phyloP scores from a whole-genome alignment of 2,329 filamentous ascomycete species.

The Exutisphaerella laricina region DNA sequence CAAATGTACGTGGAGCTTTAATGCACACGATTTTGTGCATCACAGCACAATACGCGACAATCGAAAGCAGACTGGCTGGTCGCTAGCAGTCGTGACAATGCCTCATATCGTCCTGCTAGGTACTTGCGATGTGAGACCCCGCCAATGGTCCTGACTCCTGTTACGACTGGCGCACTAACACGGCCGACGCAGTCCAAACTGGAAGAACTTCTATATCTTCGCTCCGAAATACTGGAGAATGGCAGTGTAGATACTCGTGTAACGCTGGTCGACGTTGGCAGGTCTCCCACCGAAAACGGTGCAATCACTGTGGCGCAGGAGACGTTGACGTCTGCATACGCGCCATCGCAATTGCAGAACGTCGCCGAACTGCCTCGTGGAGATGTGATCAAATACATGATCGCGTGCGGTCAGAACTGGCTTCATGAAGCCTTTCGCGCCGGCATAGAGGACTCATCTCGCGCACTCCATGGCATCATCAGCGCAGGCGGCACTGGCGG shows the following conservation, averaged over 20 bases:
- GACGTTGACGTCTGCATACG: conserved; percentile 38
- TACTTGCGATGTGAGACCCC: conserved; percentile 49
- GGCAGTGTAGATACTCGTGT: conserved; percentile 32
- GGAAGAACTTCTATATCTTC: conserved; percentile 53
- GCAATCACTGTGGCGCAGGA: conserved; percentile 46
- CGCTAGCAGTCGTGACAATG: too few relatives aligned
- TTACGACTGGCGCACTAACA: background rate
- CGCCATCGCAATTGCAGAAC: conserved; percentile 21
- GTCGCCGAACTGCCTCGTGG: conserved; percentile 44
- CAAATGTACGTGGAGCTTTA: conserved; percentile 4
- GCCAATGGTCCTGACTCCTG: background rate
- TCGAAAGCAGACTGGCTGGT: background rate
- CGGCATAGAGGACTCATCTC: conserved; percentile 15
- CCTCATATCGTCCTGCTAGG: conserved; percentile 51
- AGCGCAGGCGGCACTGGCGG: conserved; percentile 57
- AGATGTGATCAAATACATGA: conserved; percentile 55
- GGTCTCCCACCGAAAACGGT: conserved; percentile 38
- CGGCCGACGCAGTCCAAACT: conserved; percentile 51
- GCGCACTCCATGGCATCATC: conserved; percentile 45
- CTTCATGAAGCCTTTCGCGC: conserved; percentile 20
- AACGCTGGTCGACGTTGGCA: conserved; percentile 53
- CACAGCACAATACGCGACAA: too few relatives aligned
- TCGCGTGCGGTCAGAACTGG: conserved; percentile 46
- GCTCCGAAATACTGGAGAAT: conserved; percentile 40
- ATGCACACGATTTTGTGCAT: background rate